phyloP scores from a whole-genome alignment of 1,284 basidiomycete species.

The Salmacisia buchloeana region DNA sequence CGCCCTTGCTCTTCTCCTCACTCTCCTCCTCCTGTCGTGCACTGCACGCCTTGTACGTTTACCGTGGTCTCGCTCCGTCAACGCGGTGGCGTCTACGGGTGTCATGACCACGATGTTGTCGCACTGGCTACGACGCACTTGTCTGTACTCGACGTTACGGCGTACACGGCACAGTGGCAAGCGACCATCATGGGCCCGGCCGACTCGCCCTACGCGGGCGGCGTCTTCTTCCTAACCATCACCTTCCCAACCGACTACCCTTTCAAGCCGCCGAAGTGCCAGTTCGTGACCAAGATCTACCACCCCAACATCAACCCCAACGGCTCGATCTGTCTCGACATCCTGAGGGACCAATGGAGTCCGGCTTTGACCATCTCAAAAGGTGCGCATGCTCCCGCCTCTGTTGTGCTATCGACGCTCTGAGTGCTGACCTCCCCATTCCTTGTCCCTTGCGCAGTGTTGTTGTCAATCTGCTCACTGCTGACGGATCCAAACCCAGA shows the following conservation, averaged over 20 bases:
- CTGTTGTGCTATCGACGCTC: background rate
- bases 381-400: constrained; percentile 57
- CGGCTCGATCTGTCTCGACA: constrained; percentile 97
- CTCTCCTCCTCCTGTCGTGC: background rate
- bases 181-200: constrained; percentile 57
- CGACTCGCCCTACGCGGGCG: constrained; percentile 90
- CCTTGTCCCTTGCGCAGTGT: constrained; percentile 16
- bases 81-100: no score
- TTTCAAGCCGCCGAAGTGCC: constrained; percentile 83
- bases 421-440: background rate
- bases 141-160: no score
- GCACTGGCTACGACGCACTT: no score
- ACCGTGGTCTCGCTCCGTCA: no score
- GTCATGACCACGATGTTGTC: no score
- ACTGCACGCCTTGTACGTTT: no score
- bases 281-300: constrained; percentile 89
- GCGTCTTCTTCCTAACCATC: constrained; percentile 89
- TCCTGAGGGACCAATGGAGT: constrained; percentile 71
- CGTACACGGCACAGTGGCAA: constrained; percentile 45
- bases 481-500: constrained; percentile 51
- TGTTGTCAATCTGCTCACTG: constrained; percentile 50
- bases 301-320: constrained; percentile 97
- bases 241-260: constrained; percentile 60
- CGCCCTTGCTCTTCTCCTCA: background rate
- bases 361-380: constrained; percentile 98